Conservation (phyloP, 2,329 filamentous ascomycete species). For the Cryphonectria japonica region DNA sequence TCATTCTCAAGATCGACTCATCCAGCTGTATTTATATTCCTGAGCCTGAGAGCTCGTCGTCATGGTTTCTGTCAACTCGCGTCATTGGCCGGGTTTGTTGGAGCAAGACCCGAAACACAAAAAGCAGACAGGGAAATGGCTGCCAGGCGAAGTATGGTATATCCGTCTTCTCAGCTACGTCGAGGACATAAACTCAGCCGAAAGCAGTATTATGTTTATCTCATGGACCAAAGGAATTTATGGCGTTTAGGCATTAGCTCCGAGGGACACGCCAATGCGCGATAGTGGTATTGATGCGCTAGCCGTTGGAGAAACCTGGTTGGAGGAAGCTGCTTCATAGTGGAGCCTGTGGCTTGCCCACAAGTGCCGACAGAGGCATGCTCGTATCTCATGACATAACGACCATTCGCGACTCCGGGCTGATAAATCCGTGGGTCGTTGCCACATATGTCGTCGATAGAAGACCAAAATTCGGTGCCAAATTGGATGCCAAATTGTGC, state of each 20-base stretch:
- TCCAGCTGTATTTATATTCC: not conserved
- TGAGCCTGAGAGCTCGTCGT: not conserved
- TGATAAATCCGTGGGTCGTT: not conserved
- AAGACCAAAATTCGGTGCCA: not conserved
- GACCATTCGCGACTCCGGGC: not conserved
- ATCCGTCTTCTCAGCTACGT: not conserved
- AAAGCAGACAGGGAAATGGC: not conserved
- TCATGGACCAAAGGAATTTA: not conserved
- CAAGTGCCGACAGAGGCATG: not conserved
- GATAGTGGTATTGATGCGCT: not conserved
- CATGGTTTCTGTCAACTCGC: not conserved
- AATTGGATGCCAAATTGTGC: not conserved
- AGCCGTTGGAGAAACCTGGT: not conserved
- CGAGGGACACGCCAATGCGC: not conserved
- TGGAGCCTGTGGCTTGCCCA: no score
- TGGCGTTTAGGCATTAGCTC: not conserved
- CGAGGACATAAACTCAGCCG: not conserved
- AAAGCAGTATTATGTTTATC: not conserved
- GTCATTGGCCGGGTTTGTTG: not conserved
- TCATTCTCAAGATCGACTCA: not conserved
- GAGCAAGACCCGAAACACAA: not conserved
- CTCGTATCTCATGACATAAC: not conserved
- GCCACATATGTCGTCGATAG: not conserved
- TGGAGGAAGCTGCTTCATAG: not conserved
- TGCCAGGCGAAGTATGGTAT: not conserved